These are phyloP conservation scores for Pleurotus platypus DNA, from an alignment of 768 basidiomycete species.

Conservation along the genomic window DNA sequence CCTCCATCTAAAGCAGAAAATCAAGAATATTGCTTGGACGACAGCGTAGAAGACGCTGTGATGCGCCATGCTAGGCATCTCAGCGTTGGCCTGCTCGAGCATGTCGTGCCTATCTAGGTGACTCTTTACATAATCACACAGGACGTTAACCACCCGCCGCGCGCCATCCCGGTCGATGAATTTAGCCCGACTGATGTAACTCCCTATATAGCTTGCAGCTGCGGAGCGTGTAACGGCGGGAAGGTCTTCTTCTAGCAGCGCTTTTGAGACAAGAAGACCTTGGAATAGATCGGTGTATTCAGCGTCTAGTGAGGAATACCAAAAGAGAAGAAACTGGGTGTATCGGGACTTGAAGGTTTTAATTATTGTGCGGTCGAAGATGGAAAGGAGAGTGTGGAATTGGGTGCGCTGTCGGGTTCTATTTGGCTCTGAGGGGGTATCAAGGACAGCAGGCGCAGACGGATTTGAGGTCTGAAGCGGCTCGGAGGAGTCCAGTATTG, in stretches of 20 bases:
- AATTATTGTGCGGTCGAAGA: conserved; percentile 92
- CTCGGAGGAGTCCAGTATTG: background rate
- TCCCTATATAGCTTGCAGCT: conserved; percentile 90
- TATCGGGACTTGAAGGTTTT: conserved; percentile 97
- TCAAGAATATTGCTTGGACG: conserved; percentile 86
- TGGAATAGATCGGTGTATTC: conserved; percentile 92
- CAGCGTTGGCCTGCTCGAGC: conserved; percentile 32
- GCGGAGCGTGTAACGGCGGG: conserved; percentile 84
- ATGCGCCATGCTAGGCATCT: conserved; percentile 27
- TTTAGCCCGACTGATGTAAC: conserved; percentile 84
- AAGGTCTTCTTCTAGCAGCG: conserved; percentile 50
- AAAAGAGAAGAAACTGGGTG: conserved; percentile 96
- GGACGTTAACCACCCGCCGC: conserved; percentile 69
- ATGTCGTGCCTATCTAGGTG: conserved; percentile 69
- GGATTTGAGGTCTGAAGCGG: background rate
- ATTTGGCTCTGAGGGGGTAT: conserved; percentile 11
- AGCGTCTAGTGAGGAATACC: conserved; percentile 86
- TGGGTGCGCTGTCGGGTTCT: conserved; percentile 50
- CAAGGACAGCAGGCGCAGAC: background rate
- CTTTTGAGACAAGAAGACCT: conserved; percentile 90
- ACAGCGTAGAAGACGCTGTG: conserved; percentile 89
- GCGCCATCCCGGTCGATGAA: conserved; percentile 79
- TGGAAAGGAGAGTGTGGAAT: conserved; percentile 85
- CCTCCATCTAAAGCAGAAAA: conserved; percentile 97
- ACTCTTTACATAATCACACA: conserved; percentile 80